These are phyloP conservation scores for Aspergillus nidulans DNA, from an alignment of 495 filamentous ascomycete genomes.

Conservation along the genomic window DNA sequence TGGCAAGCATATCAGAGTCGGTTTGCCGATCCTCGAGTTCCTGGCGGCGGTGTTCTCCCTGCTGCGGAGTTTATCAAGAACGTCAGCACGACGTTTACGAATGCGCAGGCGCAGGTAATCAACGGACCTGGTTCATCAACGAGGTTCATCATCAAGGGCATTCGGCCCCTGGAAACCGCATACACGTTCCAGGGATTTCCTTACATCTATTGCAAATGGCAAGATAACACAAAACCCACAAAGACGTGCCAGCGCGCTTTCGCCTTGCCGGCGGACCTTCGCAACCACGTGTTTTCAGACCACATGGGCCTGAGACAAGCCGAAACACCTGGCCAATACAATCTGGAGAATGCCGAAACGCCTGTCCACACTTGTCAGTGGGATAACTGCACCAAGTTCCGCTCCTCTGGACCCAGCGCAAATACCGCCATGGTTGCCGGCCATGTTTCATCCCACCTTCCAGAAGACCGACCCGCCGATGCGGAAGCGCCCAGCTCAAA, in stretches of 20 bases:
- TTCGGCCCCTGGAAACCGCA: constrained; percentile 70
- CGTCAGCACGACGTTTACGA: constrained; percentile 72
- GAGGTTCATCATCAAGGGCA: constrained; percentile 93
- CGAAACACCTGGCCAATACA: constrained; percentile 46
- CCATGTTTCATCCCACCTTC: constrained; percentile 49
- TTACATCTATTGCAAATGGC: constrained; percentile 55
- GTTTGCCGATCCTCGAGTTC: constrained; percentile 53
- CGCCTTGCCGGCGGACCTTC: constrained; percentile 58
- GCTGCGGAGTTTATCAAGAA: constrained; percentile 98
- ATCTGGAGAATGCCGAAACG: constrained; percentile 40
- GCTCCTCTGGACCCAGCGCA: constrained; percentile 33
- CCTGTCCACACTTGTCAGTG: constrained; percentile 36
- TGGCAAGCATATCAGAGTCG: constrained; percentile 95
- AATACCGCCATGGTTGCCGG: constrained; percentile 42
- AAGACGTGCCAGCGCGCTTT: constrained; percentile 59
- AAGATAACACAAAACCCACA: constrained; percentile 36
- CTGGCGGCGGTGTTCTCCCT: constrained; percentile 60
- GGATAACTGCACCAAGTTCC: constrained; percentile 40
- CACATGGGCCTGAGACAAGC: constrained; percentile 59
- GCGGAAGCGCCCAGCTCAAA: constrained; percentile 40
- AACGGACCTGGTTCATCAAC: constrained; percentile 49
- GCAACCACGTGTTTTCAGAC: constrained; percentile 64
- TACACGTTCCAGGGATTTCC: constrained; percentile 61
- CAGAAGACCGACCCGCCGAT: constrained; percentile 47
- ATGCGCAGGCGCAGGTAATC: constrained; percentile 79